Conservation (phyloP, 129 eudicot genomes). For the Glebionis coronaria region DNA sequence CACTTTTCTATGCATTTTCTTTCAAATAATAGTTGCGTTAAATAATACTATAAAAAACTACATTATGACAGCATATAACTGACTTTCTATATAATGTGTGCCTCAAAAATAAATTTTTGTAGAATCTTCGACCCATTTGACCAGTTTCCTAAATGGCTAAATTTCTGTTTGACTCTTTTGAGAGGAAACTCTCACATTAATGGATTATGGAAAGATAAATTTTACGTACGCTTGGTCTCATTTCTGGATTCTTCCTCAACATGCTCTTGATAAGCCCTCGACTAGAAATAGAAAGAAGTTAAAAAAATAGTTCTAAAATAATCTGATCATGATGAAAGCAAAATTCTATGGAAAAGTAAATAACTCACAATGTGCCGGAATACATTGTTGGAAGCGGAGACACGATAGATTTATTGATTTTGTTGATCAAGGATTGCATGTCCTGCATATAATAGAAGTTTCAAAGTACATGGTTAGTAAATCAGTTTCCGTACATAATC, state of each 20-base stretch:
- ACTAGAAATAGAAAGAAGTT: constrained; percentile 36
- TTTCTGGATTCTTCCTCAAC: constrained; percentile 95
- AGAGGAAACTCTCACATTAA: not conserved
- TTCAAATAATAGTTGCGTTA: too few species aligned
- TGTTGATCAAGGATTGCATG: constrained; percentile 87
- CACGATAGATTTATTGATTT: constrained; percentile 84
- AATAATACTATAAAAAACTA: too few species aligned
- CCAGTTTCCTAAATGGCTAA: too few species aligned
- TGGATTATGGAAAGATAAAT: not conserved
- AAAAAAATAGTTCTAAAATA: not conserved
- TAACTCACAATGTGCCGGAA: constrained; percentile 90
- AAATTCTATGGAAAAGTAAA: not conserved
- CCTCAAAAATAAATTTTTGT: too few species aligned
- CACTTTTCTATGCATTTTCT: not conserved
- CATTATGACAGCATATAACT: too few species aligned
- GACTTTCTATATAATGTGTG: too few species aligned
- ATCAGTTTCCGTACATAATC: not conserved
- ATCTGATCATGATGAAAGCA: not conserved
- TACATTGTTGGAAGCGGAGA: constrained; percentile 92
- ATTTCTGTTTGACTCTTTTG: not conserved
- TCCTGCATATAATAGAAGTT: constrained; percentile 53
- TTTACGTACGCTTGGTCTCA: constrained; percentile 86
- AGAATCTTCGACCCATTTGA: too few species aligned
- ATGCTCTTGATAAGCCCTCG: constrained; percentile 91
- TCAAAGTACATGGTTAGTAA: not conserved